Conservation (phyloP, 2,329 filamentous ascomycete genomes). For the Teratosphaeria epicoccoides region DNA sequence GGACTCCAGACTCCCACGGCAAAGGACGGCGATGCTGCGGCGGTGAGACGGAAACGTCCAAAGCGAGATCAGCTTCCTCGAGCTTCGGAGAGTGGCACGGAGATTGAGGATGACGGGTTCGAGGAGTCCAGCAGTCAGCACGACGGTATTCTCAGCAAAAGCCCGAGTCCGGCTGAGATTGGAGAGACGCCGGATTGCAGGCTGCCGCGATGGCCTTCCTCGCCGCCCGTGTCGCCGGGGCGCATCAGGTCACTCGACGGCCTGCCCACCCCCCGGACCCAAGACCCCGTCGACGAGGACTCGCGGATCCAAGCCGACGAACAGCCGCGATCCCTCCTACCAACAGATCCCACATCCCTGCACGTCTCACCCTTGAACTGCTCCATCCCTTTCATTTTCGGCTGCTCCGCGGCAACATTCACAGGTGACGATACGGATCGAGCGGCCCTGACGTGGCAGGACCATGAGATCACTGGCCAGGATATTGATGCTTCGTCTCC, state of each 20-base stretch:
- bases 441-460: conserved; percentile 41
- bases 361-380: neutral
- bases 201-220: neutral
- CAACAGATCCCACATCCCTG: neutral
- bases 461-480: conserved; percentile 53
- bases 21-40: neutral
- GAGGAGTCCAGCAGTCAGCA: neutral
- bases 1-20: neutral
- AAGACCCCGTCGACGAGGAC: neutral
- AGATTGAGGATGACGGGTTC: neutral
- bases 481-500: conserved; percentile 41
- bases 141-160: neutral
- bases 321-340: neutral
- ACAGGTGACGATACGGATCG: conserved; percentile 2
- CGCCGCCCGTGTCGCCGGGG: neutral
- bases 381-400: neutral
- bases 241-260: neutral
- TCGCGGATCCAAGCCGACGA: neutral
- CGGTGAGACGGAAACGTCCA: conserved; percentile 12
- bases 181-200: conserved; percentile 13
- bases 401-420: conserved; percentile 1
- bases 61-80: conserved; percentile 6
- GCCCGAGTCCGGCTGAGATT: conserved; percentile 7
- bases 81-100: neutral
- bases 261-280: neutral